Base-by-base conservation (phyloP, 345 rosid species). In the Citrus inodora region DNA sequence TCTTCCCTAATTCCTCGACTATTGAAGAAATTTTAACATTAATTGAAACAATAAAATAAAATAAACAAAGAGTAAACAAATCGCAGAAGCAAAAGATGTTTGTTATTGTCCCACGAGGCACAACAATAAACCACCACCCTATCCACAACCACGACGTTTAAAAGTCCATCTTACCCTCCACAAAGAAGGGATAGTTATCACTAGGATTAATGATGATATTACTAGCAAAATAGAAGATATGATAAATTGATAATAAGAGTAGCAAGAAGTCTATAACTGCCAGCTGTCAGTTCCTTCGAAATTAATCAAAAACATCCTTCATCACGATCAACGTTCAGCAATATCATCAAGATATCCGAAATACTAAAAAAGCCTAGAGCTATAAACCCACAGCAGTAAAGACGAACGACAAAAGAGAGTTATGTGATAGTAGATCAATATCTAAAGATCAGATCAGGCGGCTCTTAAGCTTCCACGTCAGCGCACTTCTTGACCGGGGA, bases 391-490 rank as follows among this genome's bases (percentile, higher is more conserved):
- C 22, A 25, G 51, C 70, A 76, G 11, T 40, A 28, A 69, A 76
- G 21, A 30, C 32, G 25, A 63, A 33, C 55, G 61, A 64, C 48
- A 53, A 6, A 55, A 10, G 21, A 63, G 10, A 30, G 70, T 38
- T 8, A 59, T 5, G 60, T 35, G 27, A 38, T n/a, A 51, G 62
- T 48, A 25, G 73, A 56, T 79, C 64, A 55, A 27, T 56, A 65
- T 72, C 53, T 46, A 46, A 72, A 27, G 40, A 73, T 74, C 75
- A 33, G 75, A 88, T 81, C 88, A 5, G 48, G 67, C 82, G 85
- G 78, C 67, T 56, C 58, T 74, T 81, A 90, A n/a, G 88, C 93
- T 72, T 87, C 91, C 85, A 79, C 89, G 59, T 79, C 83, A 5
- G 53, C 79, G 11, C 61, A 48, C 82, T 82, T 80, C 81, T 82